Conservation (phyloP, 371 early-diverging fungal genomes). For the Capillidium rhysosporum region DNA sequence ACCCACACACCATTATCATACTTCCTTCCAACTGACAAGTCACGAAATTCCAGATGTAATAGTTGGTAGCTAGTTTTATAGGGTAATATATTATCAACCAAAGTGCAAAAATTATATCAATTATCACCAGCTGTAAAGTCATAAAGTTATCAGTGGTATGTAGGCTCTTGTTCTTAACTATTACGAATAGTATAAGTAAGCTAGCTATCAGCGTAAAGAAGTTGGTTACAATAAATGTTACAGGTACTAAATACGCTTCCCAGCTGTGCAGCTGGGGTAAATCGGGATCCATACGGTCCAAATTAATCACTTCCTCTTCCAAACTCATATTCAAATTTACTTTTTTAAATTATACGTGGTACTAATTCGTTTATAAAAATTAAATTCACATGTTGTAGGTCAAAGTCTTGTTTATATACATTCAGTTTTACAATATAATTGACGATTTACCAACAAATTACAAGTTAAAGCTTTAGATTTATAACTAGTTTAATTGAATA, state of each 20-base stretch:
- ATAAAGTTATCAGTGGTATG: not conserved
- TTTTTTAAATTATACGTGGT: too few relatives aligned
- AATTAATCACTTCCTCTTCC: too few relatives aligned
- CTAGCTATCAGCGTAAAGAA: not conserved
- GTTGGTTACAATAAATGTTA: not conserved
- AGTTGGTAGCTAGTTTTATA: not conserved
- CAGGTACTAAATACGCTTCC: not conserved
- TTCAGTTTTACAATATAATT: too few relatives aligned
- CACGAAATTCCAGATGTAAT: not conserved
- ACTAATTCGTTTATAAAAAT: too few relatives aligned
- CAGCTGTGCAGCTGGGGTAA: not conserved
- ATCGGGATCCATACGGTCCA: not conserved
- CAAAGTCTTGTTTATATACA: too few relatives aligned
- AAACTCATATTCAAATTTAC: too few relatives aligned
- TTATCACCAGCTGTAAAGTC: not conserved
- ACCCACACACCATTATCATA: not conserved
- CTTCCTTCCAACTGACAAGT: not conserved
- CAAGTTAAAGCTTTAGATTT: too few relatives aligned
- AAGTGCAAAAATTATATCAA: not conserved
- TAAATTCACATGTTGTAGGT: too few relatives aligned
- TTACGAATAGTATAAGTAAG: not conserved
- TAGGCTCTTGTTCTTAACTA: not conserved
- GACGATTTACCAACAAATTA: too few relatives aligned
- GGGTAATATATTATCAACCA: not conserved
- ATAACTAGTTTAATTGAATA: too few relatives aligned